These are phyloP conservation scores for Achlya hypogyna DNA, from an alignment of 352 stramenopile genomes.

Conservation along the genomic window DNA sequence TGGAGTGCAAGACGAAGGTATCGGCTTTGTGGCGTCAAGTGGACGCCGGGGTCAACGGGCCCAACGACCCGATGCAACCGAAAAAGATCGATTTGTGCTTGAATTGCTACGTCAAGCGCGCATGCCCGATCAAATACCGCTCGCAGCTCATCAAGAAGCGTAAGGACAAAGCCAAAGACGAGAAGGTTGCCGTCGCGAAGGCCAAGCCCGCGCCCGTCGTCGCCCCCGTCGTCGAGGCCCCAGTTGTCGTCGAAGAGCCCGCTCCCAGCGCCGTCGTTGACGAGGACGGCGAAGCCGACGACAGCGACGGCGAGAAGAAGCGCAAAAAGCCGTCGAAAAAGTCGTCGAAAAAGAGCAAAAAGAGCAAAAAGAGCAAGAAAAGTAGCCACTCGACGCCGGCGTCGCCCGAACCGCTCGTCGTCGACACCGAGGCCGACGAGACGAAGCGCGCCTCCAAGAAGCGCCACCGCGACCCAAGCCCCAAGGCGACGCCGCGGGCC, in stretches of 20 bases:
- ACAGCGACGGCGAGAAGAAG: conserved; percentile 6
- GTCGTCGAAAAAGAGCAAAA: conserved; percentile 20
- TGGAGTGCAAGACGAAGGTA: not conserved
- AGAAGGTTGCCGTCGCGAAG: not conserved
- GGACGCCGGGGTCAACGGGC: conserved; percentile 1
- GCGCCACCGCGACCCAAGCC: not conserved
- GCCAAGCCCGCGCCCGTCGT: not conserved
- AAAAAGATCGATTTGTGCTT: conserved; percentile 48
- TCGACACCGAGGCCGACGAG: not conserved
- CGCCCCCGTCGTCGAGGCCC: not conserved
- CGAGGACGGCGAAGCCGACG: not conserved
- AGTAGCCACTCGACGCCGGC: not conserved
- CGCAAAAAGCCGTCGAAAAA: conserved; percentile 15
- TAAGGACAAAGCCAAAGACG: conserved; percentile 15
- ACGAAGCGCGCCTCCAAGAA: conserved; percentile 12
- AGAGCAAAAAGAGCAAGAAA: conserved; percentile 16
- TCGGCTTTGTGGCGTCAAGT: conserved; percentile 18
- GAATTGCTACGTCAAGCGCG: conserved; percentile 52
- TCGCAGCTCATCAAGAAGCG: conserved; percentile 3
- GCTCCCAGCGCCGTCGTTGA: not conserved
- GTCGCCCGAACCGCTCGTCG: not conserved
- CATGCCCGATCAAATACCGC: not conserved
- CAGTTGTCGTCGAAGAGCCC: not conserved
- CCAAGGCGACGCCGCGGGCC: not conserved
- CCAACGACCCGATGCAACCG: not conserved